phyloP scores from a whole-genome alignment of 2,329 filamentous ascomycete genomes.

The Clarireedia homoeocarpa region DNA sequence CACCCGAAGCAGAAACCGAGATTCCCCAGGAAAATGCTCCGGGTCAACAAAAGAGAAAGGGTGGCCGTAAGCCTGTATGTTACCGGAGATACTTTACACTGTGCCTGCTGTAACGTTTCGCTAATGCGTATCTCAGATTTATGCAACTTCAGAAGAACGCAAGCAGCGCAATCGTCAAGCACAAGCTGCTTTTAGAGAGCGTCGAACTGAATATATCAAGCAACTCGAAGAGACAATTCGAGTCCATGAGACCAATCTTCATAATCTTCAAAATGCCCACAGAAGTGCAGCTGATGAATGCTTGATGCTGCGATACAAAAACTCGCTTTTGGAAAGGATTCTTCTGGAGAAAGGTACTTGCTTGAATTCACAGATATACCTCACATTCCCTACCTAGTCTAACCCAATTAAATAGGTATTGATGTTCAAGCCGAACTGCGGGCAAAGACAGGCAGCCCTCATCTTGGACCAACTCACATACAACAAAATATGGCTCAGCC shows the following conservation, averaged over 20 bases:
- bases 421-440: conserved; percentile 95
- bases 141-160: conserved; percentile 95
- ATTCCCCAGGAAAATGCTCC: conserved; percentile 42
- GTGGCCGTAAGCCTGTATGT: conserved; percentile 90
- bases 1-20: conserved; percentile 46
- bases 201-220: conserved; percentile 98
- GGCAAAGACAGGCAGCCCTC: conserved; percentile 84
- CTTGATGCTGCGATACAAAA: conserved; percentile 97
- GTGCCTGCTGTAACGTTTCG: conserved; percentile 6
- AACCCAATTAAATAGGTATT: conserved; percentile 55
- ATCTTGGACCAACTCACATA: conserved; percentile 62
- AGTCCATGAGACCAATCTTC: conserved; percentile 88
- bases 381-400: conserved; percentile 1
- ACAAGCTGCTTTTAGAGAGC: conserved; percentile 93
- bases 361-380: background rate
- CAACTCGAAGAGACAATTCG: conserved; percentile 96
- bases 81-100: conserved; percentile 6
- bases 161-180: conserved; percentile 97
- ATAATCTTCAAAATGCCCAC: conserved; percentile 88
- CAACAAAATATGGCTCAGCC: conserved; percentile 62
- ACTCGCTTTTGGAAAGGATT: conserved; percentile 90
- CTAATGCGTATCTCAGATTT: conserved; percentile 57
- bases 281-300: conserved; percentile 93
- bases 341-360: conserved; percentile 82
- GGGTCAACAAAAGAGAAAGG: conserved; percentile 81